phyloP scores from a whole-genome alignment of 805 yeast species.

The Pichia ethanolica region DNA sequence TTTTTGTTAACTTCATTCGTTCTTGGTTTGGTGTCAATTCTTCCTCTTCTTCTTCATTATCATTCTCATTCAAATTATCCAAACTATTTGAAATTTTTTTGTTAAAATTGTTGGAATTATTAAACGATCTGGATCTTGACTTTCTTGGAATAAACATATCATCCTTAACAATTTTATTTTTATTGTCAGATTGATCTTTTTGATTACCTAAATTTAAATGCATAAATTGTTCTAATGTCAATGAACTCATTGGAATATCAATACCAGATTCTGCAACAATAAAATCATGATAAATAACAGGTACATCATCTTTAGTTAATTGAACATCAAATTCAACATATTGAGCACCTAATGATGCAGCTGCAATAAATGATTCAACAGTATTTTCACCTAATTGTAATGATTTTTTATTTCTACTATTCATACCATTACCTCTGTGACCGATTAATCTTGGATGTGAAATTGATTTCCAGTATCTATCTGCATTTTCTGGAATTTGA shows the following conservation, averaged over 20 bases:
- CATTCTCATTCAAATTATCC: background rate
- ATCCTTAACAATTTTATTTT: constrained; percentile 21
- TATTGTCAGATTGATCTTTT: constrained; percentile 9
- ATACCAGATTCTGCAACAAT: constrained; percentile 92
- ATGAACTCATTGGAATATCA: constrained; percentile 91
- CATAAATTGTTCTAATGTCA: constrained; percentile 84
- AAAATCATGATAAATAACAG: constrained; percentile 93
- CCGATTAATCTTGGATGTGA: constrained; percentile 90
- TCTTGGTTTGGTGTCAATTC: constrained; percentile 38
- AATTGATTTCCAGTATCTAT: constrained; percentile 86
- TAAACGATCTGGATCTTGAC: constrained; percentile 32
- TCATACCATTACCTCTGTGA: constrained; percentile 92
- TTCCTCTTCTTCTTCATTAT: constrained; percentile 13
- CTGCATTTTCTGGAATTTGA: constrained; percentile 57
- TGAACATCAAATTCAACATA: constrained; percentile 97
- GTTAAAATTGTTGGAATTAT: constrained; percentile 11
- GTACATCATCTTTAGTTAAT: constrained; percentile 81
- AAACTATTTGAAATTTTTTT: background rate
- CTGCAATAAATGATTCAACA: constrained; percentile 89
- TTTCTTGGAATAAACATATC: constrained; percentile 25
- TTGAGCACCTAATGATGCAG: constrained; percentile 92
- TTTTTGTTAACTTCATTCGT: constrained; percentile 80
- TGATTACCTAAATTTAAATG: constrained; percentile 35
- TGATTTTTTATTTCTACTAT: constrained; percentile 60
- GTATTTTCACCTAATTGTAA: constrained; percentile 94